These are phyloP conservation scores for Raphidocelis subcapitata DNA, from an alignment of 139 green algal species.

Conservation along the genomic window DNA sequence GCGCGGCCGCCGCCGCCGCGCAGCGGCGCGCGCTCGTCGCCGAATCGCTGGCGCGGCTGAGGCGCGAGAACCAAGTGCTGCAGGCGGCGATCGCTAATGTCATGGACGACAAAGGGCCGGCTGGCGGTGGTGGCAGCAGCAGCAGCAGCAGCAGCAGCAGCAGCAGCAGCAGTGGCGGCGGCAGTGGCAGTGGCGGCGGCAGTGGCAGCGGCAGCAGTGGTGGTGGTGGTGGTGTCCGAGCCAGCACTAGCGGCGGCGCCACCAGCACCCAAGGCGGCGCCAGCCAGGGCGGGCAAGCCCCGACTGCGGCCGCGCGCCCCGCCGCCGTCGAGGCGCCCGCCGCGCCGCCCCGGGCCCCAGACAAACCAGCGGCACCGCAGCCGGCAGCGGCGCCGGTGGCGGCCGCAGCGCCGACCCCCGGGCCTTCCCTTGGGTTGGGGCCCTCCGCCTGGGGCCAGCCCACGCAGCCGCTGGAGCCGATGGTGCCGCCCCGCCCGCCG, in stretches of 20 bases:
- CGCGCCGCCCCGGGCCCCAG: neutral
- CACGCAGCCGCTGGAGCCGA: neutral
- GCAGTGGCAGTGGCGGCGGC: neutral
- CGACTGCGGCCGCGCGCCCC: neutral
- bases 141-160: conserved; percentile 9
- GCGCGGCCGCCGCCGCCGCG: no score
- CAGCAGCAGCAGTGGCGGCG: neutral
- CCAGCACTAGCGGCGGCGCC: no score
- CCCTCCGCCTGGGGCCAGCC: neutral
- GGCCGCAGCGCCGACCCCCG: neutral
- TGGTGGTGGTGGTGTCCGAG: no score
- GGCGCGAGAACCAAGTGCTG: no score
- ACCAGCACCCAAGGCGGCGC: no score
- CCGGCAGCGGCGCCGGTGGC: neutral
- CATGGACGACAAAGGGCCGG: no score
- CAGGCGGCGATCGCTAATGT: no score
- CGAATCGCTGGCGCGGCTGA: no score
- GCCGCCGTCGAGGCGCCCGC: neutral
- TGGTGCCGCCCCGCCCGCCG: neutral
- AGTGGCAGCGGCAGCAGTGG: conserved; percentile 4
- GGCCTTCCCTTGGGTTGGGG: no score
- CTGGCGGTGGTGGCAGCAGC: neutral
- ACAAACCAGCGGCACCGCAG: neutral
- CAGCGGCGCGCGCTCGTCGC: no score
- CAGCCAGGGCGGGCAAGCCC: neutral